Percentiles rank a stretch among this genome's conserved stretches.
phyloP scores from a whole-genome alignment of 1,139 yeast species.

The Pichia sp. region DNA sequence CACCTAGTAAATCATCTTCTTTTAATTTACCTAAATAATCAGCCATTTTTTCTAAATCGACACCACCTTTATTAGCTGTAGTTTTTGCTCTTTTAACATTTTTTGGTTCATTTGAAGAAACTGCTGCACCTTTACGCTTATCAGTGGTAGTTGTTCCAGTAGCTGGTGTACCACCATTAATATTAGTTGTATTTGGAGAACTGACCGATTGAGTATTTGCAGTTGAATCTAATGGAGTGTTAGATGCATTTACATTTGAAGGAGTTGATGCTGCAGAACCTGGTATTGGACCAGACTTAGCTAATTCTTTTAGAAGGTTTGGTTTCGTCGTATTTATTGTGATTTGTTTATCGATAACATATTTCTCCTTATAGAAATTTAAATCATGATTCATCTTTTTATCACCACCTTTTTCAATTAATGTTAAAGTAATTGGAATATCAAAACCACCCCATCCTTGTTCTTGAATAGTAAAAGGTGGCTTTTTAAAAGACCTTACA shows the following conservation, averaged over 20 bases:
- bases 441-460: conserved; percentile 99
- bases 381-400: conserved; percentile 82
- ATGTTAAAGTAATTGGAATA: conserved; percentile 69
- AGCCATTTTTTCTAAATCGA: conserved; percentile 87
- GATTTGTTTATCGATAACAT: conserved; percentile 71
- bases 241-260: too few species aligned
- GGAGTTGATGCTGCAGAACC: conserved; percentile 24
- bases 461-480: conserved; percentile 88
- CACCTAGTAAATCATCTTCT: conserved; percentile 90
- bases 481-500: conserved; percentile 67
- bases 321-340: conserved; percentile 75
- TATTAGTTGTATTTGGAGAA: conserved; percentile 19
- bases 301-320: conserved; percentile 60
- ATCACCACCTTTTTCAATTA: conserved; percentile 85
- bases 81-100: conserved; percentile 58
- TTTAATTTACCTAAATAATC: conserved; percentile 80
- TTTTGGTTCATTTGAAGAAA: conserved; percentile 33
- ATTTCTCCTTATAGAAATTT: conserved; percentile 73
- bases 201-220: too few species aligned
- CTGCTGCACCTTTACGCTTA: conserved; percentile 21
- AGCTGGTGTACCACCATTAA: too few species aligned
- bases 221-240: conserved; percentile 14
- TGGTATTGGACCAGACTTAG: conserved; percentile 80
- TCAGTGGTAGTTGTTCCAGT: conserved; percentile 16
- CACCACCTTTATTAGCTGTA: conserved; percentile 55